phyloP scores from a whole-genome alignment of 2,329 filamentous ascomycete genomes.

The Pseudonectria buxi region DNA sequence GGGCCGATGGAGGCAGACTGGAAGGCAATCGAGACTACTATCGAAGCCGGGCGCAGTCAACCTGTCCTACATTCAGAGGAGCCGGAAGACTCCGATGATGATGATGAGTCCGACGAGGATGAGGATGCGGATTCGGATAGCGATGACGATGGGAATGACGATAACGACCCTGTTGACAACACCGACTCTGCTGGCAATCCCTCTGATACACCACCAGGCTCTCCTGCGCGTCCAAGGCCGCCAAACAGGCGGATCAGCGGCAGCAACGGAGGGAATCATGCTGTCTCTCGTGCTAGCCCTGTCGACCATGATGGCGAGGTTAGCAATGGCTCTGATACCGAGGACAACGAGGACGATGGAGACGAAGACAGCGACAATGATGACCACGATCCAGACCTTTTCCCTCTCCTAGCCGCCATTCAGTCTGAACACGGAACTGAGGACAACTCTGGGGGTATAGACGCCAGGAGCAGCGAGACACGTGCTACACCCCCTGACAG shows the following conservation, averaged over 20 bases:
- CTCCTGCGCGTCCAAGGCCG: not conserved
- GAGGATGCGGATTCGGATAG: not conserved
- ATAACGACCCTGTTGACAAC: not conserved
- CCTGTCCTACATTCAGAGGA: not conserved
- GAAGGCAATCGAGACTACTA: constrained; percentile 2
- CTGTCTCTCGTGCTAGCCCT: too few species aligned
- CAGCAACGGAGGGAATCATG: too few species aligned
- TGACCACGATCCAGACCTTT: not conserved
- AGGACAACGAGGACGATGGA: not conserved
- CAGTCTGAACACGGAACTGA: not conserved
- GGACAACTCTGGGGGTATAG: not conserved
- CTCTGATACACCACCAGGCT: not conserved
- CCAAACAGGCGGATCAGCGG: not conserved
- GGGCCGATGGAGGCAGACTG: constrained; percentile 5
- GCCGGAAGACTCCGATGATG: not conserved
- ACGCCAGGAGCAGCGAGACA: too few species aligned
- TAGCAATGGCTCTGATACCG: not conserved
- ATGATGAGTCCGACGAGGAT: not conserved
- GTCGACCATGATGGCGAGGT: not conserved
- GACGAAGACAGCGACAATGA: not conserved
- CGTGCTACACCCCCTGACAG: too few species aligned
- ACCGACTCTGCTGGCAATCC: constrained; percentile 2
- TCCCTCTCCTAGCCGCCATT: not conserved
- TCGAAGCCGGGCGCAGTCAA: not conserved
- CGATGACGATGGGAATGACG: not conserved